Percentiles rank a stretch among this genome's conserved stretches.
Conservation (phyloP, 805 yeast genomes). For the Ogataea paraovalis region DNA sequence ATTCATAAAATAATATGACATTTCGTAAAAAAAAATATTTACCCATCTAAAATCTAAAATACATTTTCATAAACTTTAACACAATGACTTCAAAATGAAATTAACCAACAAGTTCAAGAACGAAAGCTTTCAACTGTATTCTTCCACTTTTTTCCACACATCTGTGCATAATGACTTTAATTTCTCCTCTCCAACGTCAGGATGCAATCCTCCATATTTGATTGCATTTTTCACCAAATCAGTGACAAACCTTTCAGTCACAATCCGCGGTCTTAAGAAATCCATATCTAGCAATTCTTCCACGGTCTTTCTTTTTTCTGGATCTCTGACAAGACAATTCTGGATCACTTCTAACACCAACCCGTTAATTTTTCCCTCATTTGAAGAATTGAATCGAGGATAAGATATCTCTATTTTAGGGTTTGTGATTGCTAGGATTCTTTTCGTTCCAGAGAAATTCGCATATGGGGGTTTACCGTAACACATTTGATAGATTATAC, state of each 20-base stretch:
- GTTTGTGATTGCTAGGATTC: slow-evolving; percentile 81
- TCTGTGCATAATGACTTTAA: slow-evolving; percentile 46
- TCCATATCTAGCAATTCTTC: slow-evolving; percentile 55
- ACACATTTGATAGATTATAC: slow-evolving; percentile 91
- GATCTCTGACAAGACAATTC: slow-evolving; percentile 69
- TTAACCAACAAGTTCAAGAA: too few relatives aligned
- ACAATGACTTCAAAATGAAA: too few relatives aligned
- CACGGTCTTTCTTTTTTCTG: slow-evolving; percentile 60
- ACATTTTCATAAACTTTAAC: background rate
- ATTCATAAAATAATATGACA: too few relatives aligned
- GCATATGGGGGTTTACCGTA: slow-evolving; percentile 94
- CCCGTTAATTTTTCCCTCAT: slow-evolving; percentile 21
- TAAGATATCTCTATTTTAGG: slow-evolving; percentile 70
- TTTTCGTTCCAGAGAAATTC: slow-evolving; percentile 65
- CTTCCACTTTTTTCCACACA: slow-evolving; percentile 52
- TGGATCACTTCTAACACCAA: slow-evolving; percentile 63
- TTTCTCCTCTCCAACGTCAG: slow-evolving; percentile 32
- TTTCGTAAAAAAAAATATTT: too few relatives aligned
- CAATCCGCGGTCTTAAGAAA: slow-evolving; percentile 72
- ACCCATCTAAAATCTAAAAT: background rate
- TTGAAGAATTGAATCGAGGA: slow-evolving; percentile 37
- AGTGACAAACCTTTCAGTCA: slow-evolving; percentile 60
- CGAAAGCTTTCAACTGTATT: slow-evolving; percentile 33
- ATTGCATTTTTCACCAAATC: slow-evolving; percentile 77
- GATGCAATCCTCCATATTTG: slow-evolving; percentile 56